Base-by-base conservation (phyloP, 1,284 basidiomycete genomes). In the Trametes hirsuta region DNA sequence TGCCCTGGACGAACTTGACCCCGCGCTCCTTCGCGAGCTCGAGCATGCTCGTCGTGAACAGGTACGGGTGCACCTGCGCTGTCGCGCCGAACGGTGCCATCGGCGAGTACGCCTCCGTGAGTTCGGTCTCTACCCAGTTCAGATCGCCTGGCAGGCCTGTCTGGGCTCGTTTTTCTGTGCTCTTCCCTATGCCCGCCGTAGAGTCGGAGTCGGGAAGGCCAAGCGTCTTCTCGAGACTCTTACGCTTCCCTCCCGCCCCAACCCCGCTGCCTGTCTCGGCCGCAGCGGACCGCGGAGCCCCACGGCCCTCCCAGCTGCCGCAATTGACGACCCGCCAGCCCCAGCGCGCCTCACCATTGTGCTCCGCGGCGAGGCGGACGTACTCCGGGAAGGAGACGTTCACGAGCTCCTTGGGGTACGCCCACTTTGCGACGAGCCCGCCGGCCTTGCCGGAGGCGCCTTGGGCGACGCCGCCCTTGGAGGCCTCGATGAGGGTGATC, bases 361-460 rank as follows among this genome's bases (percentile, higher is more conserved):
- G 87, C 67, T 90, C 81, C 53, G 87, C 75, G 0, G 95, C 92
- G 9, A 98, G 83, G 46, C 84, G 81, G 63, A 87, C 81, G 72
- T 97, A 95, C 66, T 97, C 87, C 6, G 79, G 71, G 71, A 91
- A 97, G 6, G 93, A 94, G 47, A 96, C 80, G 44, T 83, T 77
- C 5, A 90, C 90, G 18, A 97, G 78, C 70, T 94, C 90, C 56
- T 85, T 82, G 0, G 88, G 88, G 67, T 88, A 90, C 1, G 88
- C 88, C 88, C 88, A 90, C 66, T 84, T 84, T 0, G 95, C 94
- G 22, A 98, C 82, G n/a, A 98, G 87, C 0, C 95, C 95, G 2
- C 94, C 95, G 0, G 93, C 91, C 72, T 97, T 97, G 5, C 95
- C 95, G 0, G 88, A 92, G 0, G 95, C 93, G 0, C 90, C 88